Conservation (phyloP, 345 rosid genomes). For the Brassica juncea region DNA sequence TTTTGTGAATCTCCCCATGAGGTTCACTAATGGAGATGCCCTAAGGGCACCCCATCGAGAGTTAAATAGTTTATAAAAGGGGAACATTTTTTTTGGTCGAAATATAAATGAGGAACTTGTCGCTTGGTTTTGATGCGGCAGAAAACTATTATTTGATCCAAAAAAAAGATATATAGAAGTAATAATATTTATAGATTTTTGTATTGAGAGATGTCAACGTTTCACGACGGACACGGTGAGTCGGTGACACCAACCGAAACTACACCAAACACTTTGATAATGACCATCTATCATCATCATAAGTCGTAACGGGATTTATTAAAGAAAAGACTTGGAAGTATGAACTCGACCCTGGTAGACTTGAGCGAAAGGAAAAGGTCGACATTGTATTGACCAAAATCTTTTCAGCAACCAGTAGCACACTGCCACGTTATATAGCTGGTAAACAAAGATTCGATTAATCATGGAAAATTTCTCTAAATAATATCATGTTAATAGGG, state of each 20-base stretch:
- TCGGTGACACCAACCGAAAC: background rate
- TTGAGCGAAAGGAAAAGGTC: background rate
- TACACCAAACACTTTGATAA: constrained; percentile 15
- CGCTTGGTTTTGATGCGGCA: background rate
- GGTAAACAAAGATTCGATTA: background rate
- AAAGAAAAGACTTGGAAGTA: background rate
- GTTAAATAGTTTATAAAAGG: too few species aligned
- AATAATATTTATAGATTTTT: background rate
- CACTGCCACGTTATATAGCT: constrained; percentile 5
- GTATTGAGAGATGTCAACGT: background rate
- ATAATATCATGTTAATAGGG: background rate
- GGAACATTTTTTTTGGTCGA: too few species aligned
- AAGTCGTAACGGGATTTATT: background rate
- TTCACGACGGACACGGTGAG: background rate
- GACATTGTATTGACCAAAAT: background rate
- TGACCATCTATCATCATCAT: background rate
- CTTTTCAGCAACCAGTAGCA: background rate
- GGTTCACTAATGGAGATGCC: too few species aligned
- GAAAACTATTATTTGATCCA: too few species aligned
- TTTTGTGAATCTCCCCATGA: too few species aligned
- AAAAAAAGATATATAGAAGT: too few species aligned
- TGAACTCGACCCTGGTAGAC: constrained; percentile 8
- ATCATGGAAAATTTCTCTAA: background rate
- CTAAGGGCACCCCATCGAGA: too few species aligned
- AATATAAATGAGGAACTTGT: background rate